These are phyloP conservation scores for Fusarium sp. DNA, from an alignment of 2,329 filamentous ascomycete genomes.

Conservation along the genomic window DNA sequence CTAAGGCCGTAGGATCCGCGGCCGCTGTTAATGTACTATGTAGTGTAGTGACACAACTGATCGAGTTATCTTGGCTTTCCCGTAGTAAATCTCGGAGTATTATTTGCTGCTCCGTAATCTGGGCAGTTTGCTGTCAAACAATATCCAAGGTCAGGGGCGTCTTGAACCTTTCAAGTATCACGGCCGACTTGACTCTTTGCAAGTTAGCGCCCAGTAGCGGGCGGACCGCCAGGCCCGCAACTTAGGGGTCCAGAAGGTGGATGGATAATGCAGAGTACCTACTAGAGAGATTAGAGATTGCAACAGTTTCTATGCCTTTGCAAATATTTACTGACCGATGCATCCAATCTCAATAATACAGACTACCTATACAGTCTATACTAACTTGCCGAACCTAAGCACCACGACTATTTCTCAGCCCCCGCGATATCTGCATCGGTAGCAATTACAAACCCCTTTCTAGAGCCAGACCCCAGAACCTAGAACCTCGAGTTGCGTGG, in stretches of 20 bases:
- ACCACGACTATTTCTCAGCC: background rate
- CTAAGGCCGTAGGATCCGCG: slow-evolving; percentile 14
- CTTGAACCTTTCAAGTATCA: slow-evolving; percentile 34
- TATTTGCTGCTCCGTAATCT: too few relatives aligned
- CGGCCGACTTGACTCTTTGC: slow-evolving; percentile 31
- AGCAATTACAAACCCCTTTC: slow-evolving; percentile 25
- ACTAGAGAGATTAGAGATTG: background rate
- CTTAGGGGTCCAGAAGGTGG: slow-evolving; percentile 37
- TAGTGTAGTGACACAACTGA: slow-evolving; percentile 27
- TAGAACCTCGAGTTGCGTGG: slow-evolving; percentile 26
- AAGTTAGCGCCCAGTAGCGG: slow-evolving; percentile 37
- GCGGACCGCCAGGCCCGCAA: slow-evolving; percentile 28
- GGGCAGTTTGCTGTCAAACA: background rate
- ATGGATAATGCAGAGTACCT: background rate
- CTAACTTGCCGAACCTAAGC: too few relatives aligned
- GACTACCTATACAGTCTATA: slow-evolving; percentile 6
- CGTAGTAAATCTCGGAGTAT: background rate
- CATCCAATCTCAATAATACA: slow-evolving; percentile 13
- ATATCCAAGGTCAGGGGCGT: background rate
- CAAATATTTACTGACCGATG: background rate
- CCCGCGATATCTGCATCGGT: slow-evolving; percentile 6
- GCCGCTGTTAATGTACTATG: slow-evolving; percentile 3
- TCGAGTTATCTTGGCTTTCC: slow-evolving; percentile 6
- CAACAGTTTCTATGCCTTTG: too few relatives aligned
- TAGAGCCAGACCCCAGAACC: background rate